Base-by-base conservation (phyloP, 2,329 filamentous ascomycete species). In the Camptophora hylomeconis region DNA sequence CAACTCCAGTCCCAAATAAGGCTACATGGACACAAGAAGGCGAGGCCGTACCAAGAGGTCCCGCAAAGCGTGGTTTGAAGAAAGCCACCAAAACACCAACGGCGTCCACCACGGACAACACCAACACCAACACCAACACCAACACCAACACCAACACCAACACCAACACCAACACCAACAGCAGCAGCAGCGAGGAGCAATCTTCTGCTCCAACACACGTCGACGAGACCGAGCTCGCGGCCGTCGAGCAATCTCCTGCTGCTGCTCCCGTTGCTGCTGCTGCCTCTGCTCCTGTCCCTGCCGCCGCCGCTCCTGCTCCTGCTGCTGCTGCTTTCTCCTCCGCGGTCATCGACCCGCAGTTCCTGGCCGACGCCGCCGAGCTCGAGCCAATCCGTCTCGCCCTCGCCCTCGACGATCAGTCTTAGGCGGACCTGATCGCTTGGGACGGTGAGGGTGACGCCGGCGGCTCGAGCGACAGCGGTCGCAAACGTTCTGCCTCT, bases 141-240 rank as follows among this genome's bases (percentile, higher is more conserved):
- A n/a, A n/a, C n/a, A n/a, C n/a, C n/a, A n/a, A n/a, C n/a, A n/a
- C 32, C 15, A 24, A 19, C 12, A 25, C 7, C 26, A 34, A 21
- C 14, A 11, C 24, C 5, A 9, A 25, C 4, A 10, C 16, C 17
- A 28, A 35, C 22, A 32, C 32, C n/a, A 26, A 22, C 14, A 23
- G 31, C 13, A 23, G 22, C 10, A 30, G 29, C 17, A 32, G 33
- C 16, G 20, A 2, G 26, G 17, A 5, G 6, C 5, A 28, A 17
- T 20, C 15, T 2, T 28, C 21, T 4, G 20, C 17, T 14, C 26
- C 17, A 8, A 5, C n/a, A 20, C 19, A 15, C 20, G 30, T 4
- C 11, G n/a, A 21, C n/a, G 17, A 32, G 12, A n/a, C 19, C 19
- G 11, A 18, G 14, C 13, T 12, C 26, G 8, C 15, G 21, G 13